Percentiles rank a stretch among this genome's conserved stretches.
phyloP scores from a whole-genome alignment of 306 rosid genomes.

The Acacia melanoxylon region DNA sequence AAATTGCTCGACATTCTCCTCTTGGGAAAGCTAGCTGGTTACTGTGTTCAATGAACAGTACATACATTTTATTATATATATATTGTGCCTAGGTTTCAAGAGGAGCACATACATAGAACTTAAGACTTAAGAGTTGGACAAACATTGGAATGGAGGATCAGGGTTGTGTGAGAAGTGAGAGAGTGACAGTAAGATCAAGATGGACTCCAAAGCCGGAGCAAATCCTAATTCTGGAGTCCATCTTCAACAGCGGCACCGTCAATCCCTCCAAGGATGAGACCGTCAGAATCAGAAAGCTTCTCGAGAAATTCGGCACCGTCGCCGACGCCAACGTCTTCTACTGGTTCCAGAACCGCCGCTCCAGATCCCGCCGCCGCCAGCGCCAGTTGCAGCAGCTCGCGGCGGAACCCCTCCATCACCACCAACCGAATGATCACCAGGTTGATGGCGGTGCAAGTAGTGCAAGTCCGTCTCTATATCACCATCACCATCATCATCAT shows the following conservation, averaged over 20 bases:
- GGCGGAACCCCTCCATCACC: neutral
- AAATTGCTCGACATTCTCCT: neutral
- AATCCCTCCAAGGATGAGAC: conserved; percentile 95
- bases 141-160: conserved; percentile 64
- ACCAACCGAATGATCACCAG: neutral
- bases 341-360: conserved; percentile 98
- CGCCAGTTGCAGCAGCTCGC: conserved; percentile 60
- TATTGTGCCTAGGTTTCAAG: conserved; percentile 52
- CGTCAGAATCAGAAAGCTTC: conserved; percentile 68
- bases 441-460: neutral
- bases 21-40: conserved; percentile 24
- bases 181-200: conserved; percentile 59
- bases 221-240: conserved; percentile 87
- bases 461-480: neutral
- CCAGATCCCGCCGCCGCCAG: conserved; percentile 94
- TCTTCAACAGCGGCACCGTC: conserved; percentile 96
- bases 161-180: conserved; percentile 49
- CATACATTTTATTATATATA: neutral
- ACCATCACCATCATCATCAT: conserved; percentile 12
- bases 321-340: conserved; percentile 95
- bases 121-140: neutral
- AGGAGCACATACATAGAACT: conserved; percentile 25
- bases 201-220: conserved; percentile 97
- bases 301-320: conserved; percentile 83
- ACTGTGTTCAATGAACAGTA: conserved; percentile 24